Evolutionary conservation across 768 basidiomycete genomes (phyloP).

Genomic region (Trametes sanguinea): DNA sequence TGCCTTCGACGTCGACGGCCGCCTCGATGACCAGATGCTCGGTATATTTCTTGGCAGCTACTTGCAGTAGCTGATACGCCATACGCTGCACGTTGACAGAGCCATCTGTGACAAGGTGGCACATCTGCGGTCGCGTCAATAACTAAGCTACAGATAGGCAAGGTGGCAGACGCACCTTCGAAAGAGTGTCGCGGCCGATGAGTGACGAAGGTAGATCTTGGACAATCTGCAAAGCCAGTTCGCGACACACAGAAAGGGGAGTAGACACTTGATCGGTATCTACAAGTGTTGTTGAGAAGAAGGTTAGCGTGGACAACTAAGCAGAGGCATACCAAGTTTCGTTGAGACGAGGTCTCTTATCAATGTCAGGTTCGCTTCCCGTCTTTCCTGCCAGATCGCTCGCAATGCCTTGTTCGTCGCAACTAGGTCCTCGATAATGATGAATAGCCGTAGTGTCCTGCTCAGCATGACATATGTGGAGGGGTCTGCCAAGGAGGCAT

Average conservation of each 20-base stretch:
- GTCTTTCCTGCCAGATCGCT: constrained; percentile 65
- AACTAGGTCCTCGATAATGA: constrained; percentile 67
- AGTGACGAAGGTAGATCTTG: constrained; percentile 64
- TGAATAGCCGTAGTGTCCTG: constrained; percentile 68
- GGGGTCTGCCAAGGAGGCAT: constrained; percentile 58
- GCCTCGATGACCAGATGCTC: constrained; percentile 86
- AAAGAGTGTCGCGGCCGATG: constrained; percentile 62
- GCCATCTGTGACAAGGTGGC: constrained; percentile 70
- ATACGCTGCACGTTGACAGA: constrained; percentile 71
- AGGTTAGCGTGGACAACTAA: not conserved
- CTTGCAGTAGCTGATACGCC: constrained; percentile 71
- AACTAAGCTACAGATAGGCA: not conserved
- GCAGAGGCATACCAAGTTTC: constrained; percentile 47
- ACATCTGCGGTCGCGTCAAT: constrained; percentile 55
- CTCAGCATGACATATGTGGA: constrained; percentile 62
- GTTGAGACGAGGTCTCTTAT: constrained; percentile 62
- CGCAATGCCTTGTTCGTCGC: constrained; percentile 73
- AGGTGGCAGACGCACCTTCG: constrained; percentile 47
- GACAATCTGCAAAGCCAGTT: constrained; percentile 67
- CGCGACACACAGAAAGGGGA: constrained; percentile 68
- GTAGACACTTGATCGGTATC: constrained; percentile 39
- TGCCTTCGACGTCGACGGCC: constrained; percentile 70
- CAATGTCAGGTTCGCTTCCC: constrained; percentile 51
- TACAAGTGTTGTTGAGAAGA: not conserved
- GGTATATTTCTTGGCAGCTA: constrained; percentile 72